Percentiles rank a stretch among this genome's conserved stretches.
These are phyloP conservation scores for Bruguiera hainesii DNA, from an alignment of 441 rosid species.

Conservation along the genomic window DNA sequence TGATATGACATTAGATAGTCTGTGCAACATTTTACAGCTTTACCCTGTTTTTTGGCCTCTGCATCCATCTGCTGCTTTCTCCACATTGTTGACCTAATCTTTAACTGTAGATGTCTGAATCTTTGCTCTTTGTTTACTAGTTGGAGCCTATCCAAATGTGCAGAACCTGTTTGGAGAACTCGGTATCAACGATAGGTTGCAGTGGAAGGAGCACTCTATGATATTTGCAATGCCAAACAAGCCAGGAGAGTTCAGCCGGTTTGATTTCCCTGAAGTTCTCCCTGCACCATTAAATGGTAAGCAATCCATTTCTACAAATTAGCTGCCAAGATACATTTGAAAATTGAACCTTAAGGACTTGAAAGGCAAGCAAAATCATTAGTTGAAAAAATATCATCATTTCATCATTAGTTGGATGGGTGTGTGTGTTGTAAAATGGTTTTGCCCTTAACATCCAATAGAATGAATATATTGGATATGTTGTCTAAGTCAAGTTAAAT, in stretches of 20 bases:
- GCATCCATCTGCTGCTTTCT: neutral
- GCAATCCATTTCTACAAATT: constrained; percentile 11
- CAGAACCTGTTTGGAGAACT: constrained; percentile 95
- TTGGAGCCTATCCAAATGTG: constrained; percentile 93
- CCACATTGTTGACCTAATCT: neutral
- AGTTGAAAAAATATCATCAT: no score
- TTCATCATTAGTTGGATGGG: no score
- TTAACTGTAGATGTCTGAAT: constrained; percentile 14
- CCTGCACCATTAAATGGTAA: constrained; percentile 94
- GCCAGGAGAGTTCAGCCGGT: constrained; percentile 94
- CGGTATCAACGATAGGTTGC: constrained; percentile 81
- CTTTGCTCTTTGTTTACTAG: constrained; percentile 43
- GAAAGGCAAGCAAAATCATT: no score
- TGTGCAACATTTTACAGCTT: neutral
- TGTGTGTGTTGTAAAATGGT: no score
- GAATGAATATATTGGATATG: no score
- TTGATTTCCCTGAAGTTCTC: constrained; percentile 85
- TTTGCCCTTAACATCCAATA: no score
- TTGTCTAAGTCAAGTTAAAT: no score
- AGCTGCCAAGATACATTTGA: neutral
- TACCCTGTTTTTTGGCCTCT: neutral
- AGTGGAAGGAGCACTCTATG: constrained; percentile 99
- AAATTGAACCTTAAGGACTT: neutral
- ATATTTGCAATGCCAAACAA: constrained; percentile 96
- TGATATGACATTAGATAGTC: neutral